Base-by-base conservation (phyloP, 352 stramenopile genomes). In the Phytophthora palmivora region DNA sequence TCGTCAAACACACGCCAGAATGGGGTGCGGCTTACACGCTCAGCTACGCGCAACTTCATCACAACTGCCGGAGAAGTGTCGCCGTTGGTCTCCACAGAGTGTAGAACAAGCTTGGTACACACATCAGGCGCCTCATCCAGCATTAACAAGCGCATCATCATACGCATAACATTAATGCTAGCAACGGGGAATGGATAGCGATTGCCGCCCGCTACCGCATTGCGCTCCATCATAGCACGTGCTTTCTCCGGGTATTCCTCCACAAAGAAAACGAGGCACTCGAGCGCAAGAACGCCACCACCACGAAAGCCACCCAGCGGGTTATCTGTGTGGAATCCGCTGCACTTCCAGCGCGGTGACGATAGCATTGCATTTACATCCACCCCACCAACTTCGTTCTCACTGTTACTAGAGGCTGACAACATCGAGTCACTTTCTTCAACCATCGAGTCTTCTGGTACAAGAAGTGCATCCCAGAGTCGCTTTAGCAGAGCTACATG, bases 1-100 rank as follows among this genome's bases (percentile, higher is more conserved):
- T 93, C 82, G 53, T 92, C 83, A 58, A 95, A 88, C 15, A 95
- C 78, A 39, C 78, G 70, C 86, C 84, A 95, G 63, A 95, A 92
- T 6, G 86, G 86, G 28, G 86, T 84, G 32, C 86, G 81, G 36
- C 80, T 91, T 50, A 88, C 86, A n/a, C 84, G 76, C 51, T 95
- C 86, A n/a, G 84, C 79, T 22, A 93, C 69, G 14, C 79, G 79
- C 66, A 95, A 67, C 66, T 89, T 79, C 46, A 95, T 81, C 45
- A 92, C 73, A 22, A 82, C 83, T 4, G 76, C 72, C 0, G 67
- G 62, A 15, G 66, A 67, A 34, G 69, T 67, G 14, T 75, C 65
- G 9, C 30, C 63, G 14, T 66, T 52, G 3, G 56, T 63, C 39
- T 72, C 54, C 11, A 72, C 58, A n/a, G 58, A 63, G 53, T 91